phyloP scores from a whole-genome alignment of 345 rosid species.

The Noccaea caerulescens region DNA sequence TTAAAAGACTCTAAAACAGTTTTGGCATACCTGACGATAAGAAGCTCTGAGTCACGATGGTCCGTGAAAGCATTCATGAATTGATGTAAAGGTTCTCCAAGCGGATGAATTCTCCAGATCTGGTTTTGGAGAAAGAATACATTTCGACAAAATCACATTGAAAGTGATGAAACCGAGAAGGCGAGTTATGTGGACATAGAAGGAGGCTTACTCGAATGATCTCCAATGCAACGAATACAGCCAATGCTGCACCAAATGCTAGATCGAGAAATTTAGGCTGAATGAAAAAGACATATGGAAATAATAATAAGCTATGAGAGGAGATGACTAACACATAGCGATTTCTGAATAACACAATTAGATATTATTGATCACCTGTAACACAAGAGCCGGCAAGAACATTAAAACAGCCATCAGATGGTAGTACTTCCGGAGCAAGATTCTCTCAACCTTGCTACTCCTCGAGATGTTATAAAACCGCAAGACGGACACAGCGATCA shows the following conservation, averaged over 20 bases:
- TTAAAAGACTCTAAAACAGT: neutral
- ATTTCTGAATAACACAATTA: constrained; percentile 9
- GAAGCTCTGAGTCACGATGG: constrained; percentile 94
- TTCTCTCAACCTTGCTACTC: constrained; percentile 88
- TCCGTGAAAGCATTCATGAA: constrained; percentile 98
- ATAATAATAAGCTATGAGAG: neutral
- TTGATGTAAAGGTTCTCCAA: constrained; percentile 72
- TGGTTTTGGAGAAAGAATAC: constrained; percentile 39
- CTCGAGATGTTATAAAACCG: constrained; percentile 82
- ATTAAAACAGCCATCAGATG: constrained; percentile 95
- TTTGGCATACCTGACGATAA: constrained; percentile 72
- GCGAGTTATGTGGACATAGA: neutral
- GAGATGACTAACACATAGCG: neutral
- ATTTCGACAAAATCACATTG: neutral
- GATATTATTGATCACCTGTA: constrained; percentile 60
- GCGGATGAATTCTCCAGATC: constrained; percentile 93
- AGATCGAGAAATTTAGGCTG: constrained; percentile 96
- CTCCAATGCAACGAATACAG: constrained; percentile 76
- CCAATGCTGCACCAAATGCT: constrained; percentile 95
- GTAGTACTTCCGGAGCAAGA: constrained; percentile 94
- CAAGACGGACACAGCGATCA: constrained; percentile 70
- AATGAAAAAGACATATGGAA: constrained; percentile 31
- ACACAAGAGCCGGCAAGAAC: constrained; percentile 94
- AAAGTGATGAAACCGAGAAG: constrained; percentile 1
- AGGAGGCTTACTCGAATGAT: constrained; percentile 76